Conservation (phyloP, 2,329 filamentous ascomycete genomes). For the Xylaria sp. region DNA sequence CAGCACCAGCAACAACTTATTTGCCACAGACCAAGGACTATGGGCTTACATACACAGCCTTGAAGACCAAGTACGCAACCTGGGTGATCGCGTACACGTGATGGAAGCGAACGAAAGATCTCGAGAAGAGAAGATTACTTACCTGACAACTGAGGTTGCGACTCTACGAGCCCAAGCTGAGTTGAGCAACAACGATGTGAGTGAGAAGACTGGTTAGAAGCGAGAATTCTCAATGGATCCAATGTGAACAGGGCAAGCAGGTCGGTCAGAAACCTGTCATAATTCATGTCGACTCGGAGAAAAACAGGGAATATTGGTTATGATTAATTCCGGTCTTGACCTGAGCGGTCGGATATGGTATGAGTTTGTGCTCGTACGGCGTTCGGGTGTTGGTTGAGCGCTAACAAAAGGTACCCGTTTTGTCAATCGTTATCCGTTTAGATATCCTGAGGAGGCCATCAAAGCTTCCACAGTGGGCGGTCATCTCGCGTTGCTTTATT, state of each 20-base stretch:
- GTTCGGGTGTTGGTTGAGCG: conserved; percentile 32
- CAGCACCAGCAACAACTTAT: conserved; percentile 73
- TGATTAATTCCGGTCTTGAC: conserved; percentile 27
- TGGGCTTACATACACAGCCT: conserved; percentile 79
- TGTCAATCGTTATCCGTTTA: conserved; percentile 45
- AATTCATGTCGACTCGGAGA: conserved; percentile 4
- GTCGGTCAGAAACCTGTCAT: not conserved
- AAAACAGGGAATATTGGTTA: conserved; percentile 17
- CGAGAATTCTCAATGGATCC: conserved; percentile 1
- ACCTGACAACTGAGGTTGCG: conserved; percentile 53
- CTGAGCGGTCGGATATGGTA: conserved; percentile 19
- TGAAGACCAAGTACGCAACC: conserved; percentile 67
- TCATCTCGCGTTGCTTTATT: conserved; percentile 23
- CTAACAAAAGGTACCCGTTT: conserved; percentile 37
- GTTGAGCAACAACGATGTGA: conserved; percentile 40
- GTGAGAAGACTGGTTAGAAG: conserved; percentile 42
- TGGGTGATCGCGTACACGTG: conserved; percentile 57
- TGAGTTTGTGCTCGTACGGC: conserved; percentile 30
- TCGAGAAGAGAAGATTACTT: conserved; percentile 53
- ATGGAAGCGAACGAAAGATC: conserved; percentile 56
- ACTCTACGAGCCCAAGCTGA: conserved; percentile 50
- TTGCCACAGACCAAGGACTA: conserved; percentile 71
- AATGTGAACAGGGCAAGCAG: conserved; percentile 10
- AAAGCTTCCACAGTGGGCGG: conserved; percentile 33
- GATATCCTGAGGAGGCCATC: conserved; percentile 44